Evolutionary conservation across 1,284 basidiomycete genomes (phyloP).

Genomic region (Leccinum griseonigrum): DNA sequence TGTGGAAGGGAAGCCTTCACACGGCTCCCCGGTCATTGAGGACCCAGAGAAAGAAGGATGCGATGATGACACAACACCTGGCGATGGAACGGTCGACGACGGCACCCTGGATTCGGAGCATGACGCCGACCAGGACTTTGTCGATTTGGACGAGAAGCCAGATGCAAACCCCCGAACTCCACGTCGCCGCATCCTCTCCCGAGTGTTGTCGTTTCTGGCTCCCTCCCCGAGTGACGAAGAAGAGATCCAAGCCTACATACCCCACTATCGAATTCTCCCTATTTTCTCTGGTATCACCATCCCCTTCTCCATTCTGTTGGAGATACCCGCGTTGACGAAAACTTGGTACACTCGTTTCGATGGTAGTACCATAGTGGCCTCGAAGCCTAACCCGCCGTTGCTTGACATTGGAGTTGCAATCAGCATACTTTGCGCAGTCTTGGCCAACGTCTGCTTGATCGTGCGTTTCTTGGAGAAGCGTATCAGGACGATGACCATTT

Average conservation of each 20-base stretch:
- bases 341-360: conserved; percentile 64
- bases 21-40: not conserved
- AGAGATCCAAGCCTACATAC: conserved; percentile 28
- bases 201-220: conserved; percentile 13
- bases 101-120: conserved; percentile 5
- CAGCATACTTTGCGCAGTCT: conserved; percentile 65
- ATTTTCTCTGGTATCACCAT: conserved; percentile 70
- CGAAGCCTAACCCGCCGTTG: conserved; percentile 51
- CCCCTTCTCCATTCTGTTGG: conserved; percentile 77
- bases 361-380: conserved; percentile 46
- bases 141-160: conserved; percentile 1
- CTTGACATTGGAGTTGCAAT: conserved; percentile 64
- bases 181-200: conserved; percentile 3
- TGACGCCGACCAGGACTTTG: conserved; percentile 9
- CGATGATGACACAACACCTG: not conserved
- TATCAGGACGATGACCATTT: conserved; percentile 60
- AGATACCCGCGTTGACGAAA: conserved; percentile 74
- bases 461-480: conserved; percentile 69
- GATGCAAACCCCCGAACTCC: not conserved
- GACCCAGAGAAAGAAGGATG: conserved; percentile 4
- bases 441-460: conserved; percentile 71
- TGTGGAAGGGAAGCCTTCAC: not conserved
- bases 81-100: not conserved
- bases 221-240: conserved; percentile 25
- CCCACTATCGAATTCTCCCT: conserved; percentile 56